phyloP scores from a whole-genome alignment of 257 asterid genomes.

The Parsonsia alboflavescens region DNA sequence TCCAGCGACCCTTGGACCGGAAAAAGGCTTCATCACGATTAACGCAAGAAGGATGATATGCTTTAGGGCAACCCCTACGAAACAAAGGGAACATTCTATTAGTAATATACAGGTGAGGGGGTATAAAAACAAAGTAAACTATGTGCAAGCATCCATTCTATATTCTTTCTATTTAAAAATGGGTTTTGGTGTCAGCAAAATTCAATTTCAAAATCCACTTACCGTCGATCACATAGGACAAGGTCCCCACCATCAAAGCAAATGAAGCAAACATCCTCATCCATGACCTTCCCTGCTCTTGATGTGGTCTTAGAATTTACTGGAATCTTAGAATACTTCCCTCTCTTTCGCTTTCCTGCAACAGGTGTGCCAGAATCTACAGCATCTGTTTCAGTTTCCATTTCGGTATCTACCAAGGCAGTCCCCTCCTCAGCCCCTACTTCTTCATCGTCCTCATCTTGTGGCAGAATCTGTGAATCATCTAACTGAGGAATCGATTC shows the following conservation, averaged over 20 bases:
- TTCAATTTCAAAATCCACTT: slow-evolving; percentile 13
- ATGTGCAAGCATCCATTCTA: not conserved
- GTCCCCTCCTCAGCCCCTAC: slow-evolving; percentile 57
- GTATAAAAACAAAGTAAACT: not conserved
- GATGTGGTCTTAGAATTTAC: slow-evolving; percentile 36
- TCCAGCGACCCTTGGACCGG: slow-evolving; percentile 90
- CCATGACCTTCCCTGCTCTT: slow-evolving; percentile 52
- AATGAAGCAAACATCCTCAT: slow-evolving; percentile 93
- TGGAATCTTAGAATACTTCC: slow-evolving; percentile 43
- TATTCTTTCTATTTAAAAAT: not conserved
- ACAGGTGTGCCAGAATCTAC: slow-evolving; percentile 50
- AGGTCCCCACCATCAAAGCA: slow-evolving; percentile 98
- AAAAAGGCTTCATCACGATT: slow-evolving; percentile 89
- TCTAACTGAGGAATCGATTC: slow-evolving; percentile 41
- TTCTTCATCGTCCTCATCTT: slow-evolving; percentile 58
- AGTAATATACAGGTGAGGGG: slow-evolving; percentile 8
- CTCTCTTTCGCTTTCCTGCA: slow-evolving; percentile 74
- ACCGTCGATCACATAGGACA: slow-evolving; percentile 90
- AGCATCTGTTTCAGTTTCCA: slow-evolving; percentile 68
- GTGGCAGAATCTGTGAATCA: slow-evolving; percentile 39
- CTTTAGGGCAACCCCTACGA: slow-evolving; percentile 94
- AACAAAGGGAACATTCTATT: slow-evolving; percentile 11
- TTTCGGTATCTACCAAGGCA: slow-evolving; percentile 58
- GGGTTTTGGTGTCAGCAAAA: not conserved
- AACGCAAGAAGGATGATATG: slow-evolving; percentile 91